A percentile compares a stretch with the other conserved stretches of the same genome.
phyloP scores from a whole-genome alignment of 176 grass and related monocot genomes.

The Alopecurus myosuroides region DNA sequence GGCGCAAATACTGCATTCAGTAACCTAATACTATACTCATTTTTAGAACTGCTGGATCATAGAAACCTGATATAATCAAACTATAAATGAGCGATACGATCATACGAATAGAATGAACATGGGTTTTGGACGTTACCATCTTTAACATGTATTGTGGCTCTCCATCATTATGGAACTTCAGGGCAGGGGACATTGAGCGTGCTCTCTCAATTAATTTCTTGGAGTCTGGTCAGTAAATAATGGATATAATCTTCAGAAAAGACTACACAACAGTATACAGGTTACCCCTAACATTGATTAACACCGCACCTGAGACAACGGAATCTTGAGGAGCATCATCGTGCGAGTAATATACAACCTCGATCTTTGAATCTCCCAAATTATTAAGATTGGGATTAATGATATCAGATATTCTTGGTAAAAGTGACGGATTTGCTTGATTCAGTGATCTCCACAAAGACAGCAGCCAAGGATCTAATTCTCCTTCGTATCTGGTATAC shows the following conservation, averaged over 20 bases:
- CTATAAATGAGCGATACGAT: not conserved
- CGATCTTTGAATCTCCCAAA: constrained; percentile 61
- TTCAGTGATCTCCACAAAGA: constrained; percentile 71
- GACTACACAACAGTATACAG: not conserved
- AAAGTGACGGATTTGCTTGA: constrained; percentile 43
- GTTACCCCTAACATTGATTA: not conserved
- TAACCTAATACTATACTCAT: not conserved
- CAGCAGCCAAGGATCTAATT: constrained; percentile 78
- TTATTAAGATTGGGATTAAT: constrained; percentile 53
- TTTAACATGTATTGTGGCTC: constrained; percentile 69
- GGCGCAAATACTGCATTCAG: not conserved
- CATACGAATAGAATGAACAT: not conserved
- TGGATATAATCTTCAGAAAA: not conserved
- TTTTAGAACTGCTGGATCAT: not conserved
- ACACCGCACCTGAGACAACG: constrained; percentile 38
- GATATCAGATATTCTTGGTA: constrained; percentile 77
- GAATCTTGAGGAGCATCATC: constrained; percentile 36
- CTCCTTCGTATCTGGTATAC: constrained; percentile 74
- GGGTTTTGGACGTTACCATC: constrained; percentile 46
- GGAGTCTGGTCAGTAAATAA: constrained; percentile 42
- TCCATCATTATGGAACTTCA: constrained; percentile 59
- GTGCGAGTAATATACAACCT: constrained; percentile 58
- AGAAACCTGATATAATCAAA: not conserved
- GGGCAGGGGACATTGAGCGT: constrained; percentile 63
- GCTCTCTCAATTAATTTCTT: constrained; percentile 62